Base-by-base conservation (phyloP, 1,139 yeast genomes). In the Geotrichum klebahnii region DNA sequence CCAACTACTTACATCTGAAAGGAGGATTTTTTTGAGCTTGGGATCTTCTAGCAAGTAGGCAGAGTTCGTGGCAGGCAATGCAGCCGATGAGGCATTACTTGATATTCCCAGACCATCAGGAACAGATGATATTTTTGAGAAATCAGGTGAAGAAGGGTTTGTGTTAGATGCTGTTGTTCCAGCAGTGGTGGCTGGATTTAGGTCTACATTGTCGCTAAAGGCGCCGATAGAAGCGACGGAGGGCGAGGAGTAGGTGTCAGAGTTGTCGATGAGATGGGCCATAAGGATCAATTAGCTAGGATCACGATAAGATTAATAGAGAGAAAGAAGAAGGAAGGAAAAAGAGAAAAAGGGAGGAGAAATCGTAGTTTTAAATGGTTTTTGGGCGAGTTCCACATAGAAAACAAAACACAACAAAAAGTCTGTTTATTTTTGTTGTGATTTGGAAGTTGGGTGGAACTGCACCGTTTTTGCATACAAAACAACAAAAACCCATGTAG, bases 1-100 rank as follows among this genome's bases (percentile, higher is more conserved):
- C n/a, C n/a, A n/a, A n/a, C n/a, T n/a, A 26, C 43, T 39, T 28
- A 64, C 74, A 59, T 82, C 89, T 0, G 85, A 78, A 50, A 74
- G 70, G 59, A 82, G 61, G 22, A 81, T 73, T 49, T 73, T 71
- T 32, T 66, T 63, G 9, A 82, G 70, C 52, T 73, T 73, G 20
- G 78, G 73, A 55, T 76, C 78, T 26, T 74, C 72, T 31, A 79
- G 62, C 42, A 77, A 61, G 26, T 29, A 29, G 6, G 33, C 36
- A 9, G 33, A 23, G 35, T 14, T 16, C 26, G 24, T 14, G 10
- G 36, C 26, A 1, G 35, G 22, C 3, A n/a, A 16, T 10, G 29
- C 10, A 6, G 24, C 28, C 14, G 44, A 6, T 2, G 36, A 24
- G 26, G 35, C 35, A 23, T 29, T 3, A 3, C 22, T 35, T 8